Base-by-base conservation (phyloP, 1,139 yeast species). In the Debaryomyces coudertii region DNA sequence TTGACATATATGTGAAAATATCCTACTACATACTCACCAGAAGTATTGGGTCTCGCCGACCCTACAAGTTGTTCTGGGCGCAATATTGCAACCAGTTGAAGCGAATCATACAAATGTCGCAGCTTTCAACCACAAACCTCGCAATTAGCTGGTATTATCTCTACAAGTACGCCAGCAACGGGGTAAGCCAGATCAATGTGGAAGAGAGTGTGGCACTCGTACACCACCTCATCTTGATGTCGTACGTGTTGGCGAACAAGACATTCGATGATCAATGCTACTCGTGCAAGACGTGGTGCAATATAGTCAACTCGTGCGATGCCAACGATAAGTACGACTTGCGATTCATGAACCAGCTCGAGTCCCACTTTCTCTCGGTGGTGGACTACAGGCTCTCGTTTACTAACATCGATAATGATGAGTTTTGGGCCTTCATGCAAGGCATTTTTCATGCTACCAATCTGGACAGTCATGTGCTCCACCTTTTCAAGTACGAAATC, bases 221-320 rank as follows among this genome's bases (percentile, higher is more conserved):
- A 5, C 62, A 61, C 33, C 67, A 70, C 51, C 44, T 67, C 33
- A 57, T 71, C 3, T 50, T 65, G 44, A 60, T 68, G 14, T 63
- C 79, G 16, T 62, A 78, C 40, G 65, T 79, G 44, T 58, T 79
- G 15, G 64, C 81, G 30, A 79, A 79, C 58, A 79, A 79, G 57
- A 63, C 74, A 12, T 68, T 63, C 47, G 80, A 79, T 56, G 83
- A 79, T 53, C 79, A 76, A 46, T 73, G 78, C 41, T 79, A 77
- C 51, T 77, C 82, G 1, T 63, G 77, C 51, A 77, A 77, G 51
- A 79, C 83, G 4, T 79, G 83, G 83, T 63, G 52, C 30, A 59
- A 51, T 42, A 53, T 61, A 14, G 52, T 53, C 24, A 47, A 53
- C 20, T 30, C 36, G 12, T n/a, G 34, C 14, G 18, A 8, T 20